phyloP scores from a whole-genome alignment of 2,329 filamentous ascomycete genomes.

The Cytospora piceicola region DNA sequence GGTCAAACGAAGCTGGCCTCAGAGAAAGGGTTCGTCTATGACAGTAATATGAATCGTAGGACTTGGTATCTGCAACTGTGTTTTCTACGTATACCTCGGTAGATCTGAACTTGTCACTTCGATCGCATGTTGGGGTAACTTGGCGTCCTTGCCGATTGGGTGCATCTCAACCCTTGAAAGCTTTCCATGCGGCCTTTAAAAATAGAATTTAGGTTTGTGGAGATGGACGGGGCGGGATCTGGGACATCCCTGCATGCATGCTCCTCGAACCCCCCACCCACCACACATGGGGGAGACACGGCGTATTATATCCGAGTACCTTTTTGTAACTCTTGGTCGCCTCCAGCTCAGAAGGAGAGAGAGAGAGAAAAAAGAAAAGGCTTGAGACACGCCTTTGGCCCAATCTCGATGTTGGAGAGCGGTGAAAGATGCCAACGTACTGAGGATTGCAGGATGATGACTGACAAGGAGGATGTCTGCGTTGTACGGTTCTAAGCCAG shows the following conservation, averaged over 20 bases:
- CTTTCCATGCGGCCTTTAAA: neutral
- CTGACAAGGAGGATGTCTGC: too few relatives aligned
- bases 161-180: neutral
- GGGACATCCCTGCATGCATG: neutral
- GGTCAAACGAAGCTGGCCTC: too few relatives aligned
- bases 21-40: too few relatives aligned
- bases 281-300: neutral
- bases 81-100: neutral
- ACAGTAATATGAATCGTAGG: neutral
- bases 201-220: neutral
- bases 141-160: neutral
- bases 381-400: too few relatives aligned
- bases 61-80: neutral
- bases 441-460: too few relatives aligned
- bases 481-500: too few relatives aligned
- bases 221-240: neutral
- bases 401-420: too few relatives aligned
- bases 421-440: too few relatives aligned
- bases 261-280: neutral
- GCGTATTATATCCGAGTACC: neutral
- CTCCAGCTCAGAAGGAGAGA: too few relatives aligned
- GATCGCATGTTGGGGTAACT: neutral
- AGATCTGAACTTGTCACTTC: neutral
- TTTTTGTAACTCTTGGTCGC: too few relatives aligned
- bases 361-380: too few relatives aligned